Percentiles rank a stretch among this genome's conserved stretches.
Conservation (phyloP, 2,329 filamentous ascomycete species). For the Furcasterigmium furcatum region DNA sequence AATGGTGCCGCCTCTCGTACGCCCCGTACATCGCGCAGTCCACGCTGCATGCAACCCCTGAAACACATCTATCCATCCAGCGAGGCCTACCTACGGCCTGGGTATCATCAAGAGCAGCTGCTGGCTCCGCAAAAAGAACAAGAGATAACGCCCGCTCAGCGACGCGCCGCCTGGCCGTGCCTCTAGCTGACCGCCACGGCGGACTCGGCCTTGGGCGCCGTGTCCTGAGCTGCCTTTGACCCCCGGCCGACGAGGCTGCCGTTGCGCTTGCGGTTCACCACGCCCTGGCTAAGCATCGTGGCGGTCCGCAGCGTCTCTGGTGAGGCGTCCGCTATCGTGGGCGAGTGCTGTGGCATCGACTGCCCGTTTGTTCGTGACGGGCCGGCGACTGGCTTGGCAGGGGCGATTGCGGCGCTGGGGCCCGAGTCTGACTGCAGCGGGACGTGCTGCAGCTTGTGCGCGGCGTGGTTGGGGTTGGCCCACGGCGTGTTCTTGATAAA, state of each 20-base stretch:
- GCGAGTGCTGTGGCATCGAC: background rate
- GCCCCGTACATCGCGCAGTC: too few relatives aligned
- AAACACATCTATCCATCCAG: too few relatives aligned
- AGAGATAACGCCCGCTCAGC: too few relatives aligned
- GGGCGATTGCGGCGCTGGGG: conserved; percentile 7
- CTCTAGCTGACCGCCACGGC: background rate
- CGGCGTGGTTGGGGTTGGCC: conserved; percentile 83
- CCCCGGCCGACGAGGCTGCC: conserved; percentile 19
- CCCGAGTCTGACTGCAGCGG: conserved; percentile 17
- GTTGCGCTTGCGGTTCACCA: background rate
- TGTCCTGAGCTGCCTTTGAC: conserved; percentile 27
- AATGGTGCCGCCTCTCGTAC: too few relatives aligned
- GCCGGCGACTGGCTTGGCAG: conserved; percentile 6
- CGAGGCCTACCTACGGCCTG: background rate
- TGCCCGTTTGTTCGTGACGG: conserved; percentile 2
- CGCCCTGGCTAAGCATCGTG: background rate
- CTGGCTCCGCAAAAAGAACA: background rate
- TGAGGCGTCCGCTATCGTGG: background rate
- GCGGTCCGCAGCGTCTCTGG: background rate
- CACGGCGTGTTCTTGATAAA: conserved; percentile 88
- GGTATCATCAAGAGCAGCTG: conserved; percentile 1
- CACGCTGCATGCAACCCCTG: too few relatives aligned
- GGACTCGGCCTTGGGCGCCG: background rate
- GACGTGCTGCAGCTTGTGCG: conserved; percentile 50
- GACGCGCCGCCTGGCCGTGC: background rate